Percentiles rank a stretch among this genome's conserved stretches.
Conservation (phyloP, 106 monocot genomes). For the Dendrobium nobile region DNA sequence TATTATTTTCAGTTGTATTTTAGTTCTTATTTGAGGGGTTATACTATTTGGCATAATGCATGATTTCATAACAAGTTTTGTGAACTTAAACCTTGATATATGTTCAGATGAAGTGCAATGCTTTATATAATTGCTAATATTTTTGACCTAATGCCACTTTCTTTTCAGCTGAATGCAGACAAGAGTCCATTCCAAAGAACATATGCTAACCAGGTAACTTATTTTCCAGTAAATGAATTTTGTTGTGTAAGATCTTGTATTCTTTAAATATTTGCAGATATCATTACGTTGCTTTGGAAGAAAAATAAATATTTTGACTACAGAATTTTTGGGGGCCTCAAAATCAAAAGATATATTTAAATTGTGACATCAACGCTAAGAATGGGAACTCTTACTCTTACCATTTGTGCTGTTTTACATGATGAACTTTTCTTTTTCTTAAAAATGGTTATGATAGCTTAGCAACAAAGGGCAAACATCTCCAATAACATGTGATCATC, state of each 20-base stretch:
- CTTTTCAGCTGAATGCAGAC: conserved; percentile 85
- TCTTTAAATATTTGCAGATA: not conserved
- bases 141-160: conserved; percentile 3
- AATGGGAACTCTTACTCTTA: not conserved
- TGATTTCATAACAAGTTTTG: not conserved
- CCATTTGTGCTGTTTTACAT: not conserved
- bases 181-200: conserved; percentile 96
- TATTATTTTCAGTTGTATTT: not conserved
- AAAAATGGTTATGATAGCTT: not conserved
- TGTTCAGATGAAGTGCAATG: not conserved
- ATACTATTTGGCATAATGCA: not conserved
- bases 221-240: not conserved
- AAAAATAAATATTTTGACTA: not conserved
- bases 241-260: conserved; percentile 3
- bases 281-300: not conserved
- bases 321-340: not conserved
- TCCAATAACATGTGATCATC: not conserved
- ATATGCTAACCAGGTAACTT: conserved; percentile 80
- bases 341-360: not conserved
- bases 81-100: too few species aligned
- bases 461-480: not conserved
- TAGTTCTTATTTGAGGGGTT: not conserved
- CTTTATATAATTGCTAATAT: conserved; percentile 1
- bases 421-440: not conserved
- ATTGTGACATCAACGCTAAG: not conserved